A percentile compares a stretch with the other conserved stretches of the same genome.
phyloP scores from a whole-genome alignment of 2,329 filamentous ascomycete species.

The Colletotrichum sp. region DNA sequence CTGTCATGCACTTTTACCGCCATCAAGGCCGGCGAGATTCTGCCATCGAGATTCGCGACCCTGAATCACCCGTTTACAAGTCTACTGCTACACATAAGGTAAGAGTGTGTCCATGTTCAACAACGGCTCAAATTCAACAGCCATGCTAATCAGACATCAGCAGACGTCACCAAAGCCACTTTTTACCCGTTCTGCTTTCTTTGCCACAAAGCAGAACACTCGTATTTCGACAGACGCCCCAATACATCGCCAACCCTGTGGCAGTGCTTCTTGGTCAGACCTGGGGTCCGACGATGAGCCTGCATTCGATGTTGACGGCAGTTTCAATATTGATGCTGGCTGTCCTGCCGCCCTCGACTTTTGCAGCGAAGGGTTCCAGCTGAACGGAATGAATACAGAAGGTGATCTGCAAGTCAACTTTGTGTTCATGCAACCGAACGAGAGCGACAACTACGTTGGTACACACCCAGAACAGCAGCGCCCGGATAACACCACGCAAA shows the following conservation, averaged over 20 bases:
- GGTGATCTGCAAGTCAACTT: constrained; percentile 16
- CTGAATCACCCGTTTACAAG: constrained; percentile 16
- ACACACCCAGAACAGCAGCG: constrained; percentile 9
- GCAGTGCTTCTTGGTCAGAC: constrained; percentile 3
- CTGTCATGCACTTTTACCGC: constrained; percentile 10
- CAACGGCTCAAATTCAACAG: not conserved
- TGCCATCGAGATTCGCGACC: constrained; percentile 17
- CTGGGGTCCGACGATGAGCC: constrained; percentile 6
- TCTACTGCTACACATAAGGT: not conserved
- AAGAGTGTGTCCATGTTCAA: not conserved
- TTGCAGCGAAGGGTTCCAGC: not conserved
- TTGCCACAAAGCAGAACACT: not conserved
- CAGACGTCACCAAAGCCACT: constrained; percentile 9
- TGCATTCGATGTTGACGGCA: not conserved
- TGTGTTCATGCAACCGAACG: constrained; percentile 9
- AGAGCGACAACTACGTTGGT: not conserved
- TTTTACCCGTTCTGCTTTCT: constrained; percentile 1
- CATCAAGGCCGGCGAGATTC: constrained; percentile 15
- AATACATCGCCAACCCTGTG: not conserved
- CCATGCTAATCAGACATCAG: not conserved
- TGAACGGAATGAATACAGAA: not conserved
- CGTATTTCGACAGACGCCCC: not conserved
- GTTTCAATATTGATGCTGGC: not conserved
- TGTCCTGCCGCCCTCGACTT: not conserved
- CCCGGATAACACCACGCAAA: not conserved